These are phyloP conservation scores for Hygrocybe punicea DNA, from an alignment of 768 basidiomycete genomes.

Conservation along the genomic window DNA sequence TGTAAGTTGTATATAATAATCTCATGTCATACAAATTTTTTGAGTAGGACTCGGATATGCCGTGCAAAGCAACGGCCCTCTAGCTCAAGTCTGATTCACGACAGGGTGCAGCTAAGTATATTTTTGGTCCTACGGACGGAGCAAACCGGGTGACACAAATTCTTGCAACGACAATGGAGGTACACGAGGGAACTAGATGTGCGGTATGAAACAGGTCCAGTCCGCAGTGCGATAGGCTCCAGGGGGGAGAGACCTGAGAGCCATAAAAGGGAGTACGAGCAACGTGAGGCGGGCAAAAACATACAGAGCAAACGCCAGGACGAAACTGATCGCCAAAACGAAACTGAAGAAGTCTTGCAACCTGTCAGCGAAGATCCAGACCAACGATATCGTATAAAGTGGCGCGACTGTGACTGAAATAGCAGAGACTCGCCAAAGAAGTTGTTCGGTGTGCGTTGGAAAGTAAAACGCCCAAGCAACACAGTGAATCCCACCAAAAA, in stretches of 20 bases:
- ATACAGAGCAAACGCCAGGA: constrained; percentile 7
- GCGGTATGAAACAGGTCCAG: constrained; percentile 17
- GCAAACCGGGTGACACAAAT: too few relatives aligned
- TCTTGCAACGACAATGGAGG: too few relatives aligned
- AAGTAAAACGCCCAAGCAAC: constrained; percentile 29
- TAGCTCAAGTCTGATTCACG: neutral
- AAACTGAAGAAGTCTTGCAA: neutral
- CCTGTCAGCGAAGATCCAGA: neutral
- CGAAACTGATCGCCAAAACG: constrained; percentile 1
- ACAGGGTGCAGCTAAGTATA: too few relatives aligned
- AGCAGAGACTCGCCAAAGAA: constrained; percentile 25
- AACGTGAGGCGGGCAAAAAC: constrained; percentile 12
- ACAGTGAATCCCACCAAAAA: constrained; percentile 28
- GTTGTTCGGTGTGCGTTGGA: constrained; percentile 16
- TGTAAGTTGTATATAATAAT: too few relatives aligned
- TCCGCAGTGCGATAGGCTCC: constrained; percentile 10
- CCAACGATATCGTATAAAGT: neutral
- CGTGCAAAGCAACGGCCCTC: neutral
- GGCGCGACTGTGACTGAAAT: constrained; percentile 13
- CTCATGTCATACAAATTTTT: too few relatives aligned
- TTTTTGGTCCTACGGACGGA: too few relatives aligned
- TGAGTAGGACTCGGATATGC: too few relatives aligned
- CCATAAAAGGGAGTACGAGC: constrained; percentile 8
- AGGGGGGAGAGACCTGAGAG: constrained; percentile 11
- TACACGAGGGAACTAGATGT: neutral